Base-by-base conservation (phyloP, 2,329 filamentous ascomycete species). In the Aspergillus spinulosporus region DNA sequence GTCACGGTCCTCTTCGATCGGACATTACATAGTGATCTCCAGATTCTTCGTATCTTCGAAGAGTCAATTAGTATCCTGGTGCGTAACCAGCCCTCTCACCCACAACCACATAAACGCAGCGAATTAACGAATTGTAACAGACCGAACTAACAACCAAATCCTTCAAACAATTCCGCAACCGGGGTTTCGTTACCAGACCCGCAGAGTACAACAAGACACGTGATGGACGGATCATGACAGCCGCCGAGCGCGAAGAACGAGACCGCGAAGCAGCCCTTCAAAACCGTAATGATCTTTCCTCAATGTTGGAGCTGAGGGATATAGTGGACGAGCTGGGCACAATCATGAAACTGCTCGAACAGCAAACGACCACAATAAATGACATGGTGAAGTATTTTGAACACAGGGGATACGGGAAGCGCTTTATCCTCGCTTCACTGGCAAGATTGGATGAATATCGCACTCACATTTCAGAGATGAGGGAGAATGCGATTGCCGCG, bases 41-140 rank as follows among this genome's bases (percentile, higher is more conserved):
- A 88, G 57, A 77, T 87, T 0, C 85, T 87, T 56, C 80, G 84
- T 1, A 84, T 88, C 1, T 87, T 88, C 46, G 84, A 87, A 61
- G 85, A 88, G 59, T 85, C 84, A 4, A 84, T 88, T 32, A 85
- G 84, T 9, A 81, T 86, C 21, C 64, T 87, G 59, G 84, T 86
- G 67, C 45, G 74, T n/a, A 37, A 12, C 34, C 34, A 6, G 5
- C 7, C 5, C 2, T 7, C 21, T 2, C 3, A 5, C 7, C 15
- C 31, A 26, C 9, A 50, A 15, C 0, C 8, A 7, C 21, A 21
- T 0, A 15, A 14, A 5, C 3, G 3, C 0, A 3, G 3, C 3
- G 28, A 6, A 26, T 31, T 60, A 12, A 58, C 21, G 21, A 21
- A 15, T 8, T 2, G 14, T 0, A 11, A 1, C 45, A 86, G 82